Base-by-base conservation (phyloP, 2,329 filamentous ascomycete genomes). In the Chaetomium olivaceum region DNA sequence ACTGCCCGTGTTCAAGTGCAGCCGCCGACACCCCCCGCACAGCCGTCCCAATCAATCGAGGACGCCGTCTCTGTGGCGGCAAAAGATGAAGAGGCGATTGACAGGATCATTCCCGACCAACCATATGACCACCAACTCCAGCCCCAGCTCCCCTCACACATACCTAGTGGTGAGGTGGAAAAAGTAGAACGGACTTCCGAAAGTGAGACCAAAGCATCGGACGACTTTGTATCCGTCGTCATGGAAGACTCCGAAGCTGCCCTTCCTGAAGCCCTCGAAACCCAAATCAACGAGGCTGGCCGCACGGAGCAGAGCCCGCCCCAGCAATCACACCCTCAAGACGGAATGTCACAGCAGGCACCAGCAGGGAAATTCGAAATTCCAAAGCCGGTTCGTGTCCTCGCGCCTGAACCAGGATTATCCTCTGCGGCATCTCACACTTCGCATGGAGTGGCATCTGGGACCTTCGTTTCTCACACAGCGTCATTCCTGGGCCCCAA, bases 11-110 rank as follows among this genome's bases (percentile, higher is more conserved):
- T 48, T 9, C 31, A 67, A 23, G 64, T 56, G 12, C 65, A 68
- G 46, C 62, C 66, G 23, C 43, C 65, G 6, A 68, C 69, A 12
- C 67, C 70, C 4, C 58, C 64, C 19, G 62, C 63, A 16, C 62
- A 68, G 43, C 50, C 25, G 4, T 55, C 59, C 9, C 61, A 52
- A 25, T 31, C 61, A 50, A 50, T 66, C 39, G 62, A 67, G n/a
- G 46, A 65, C 19, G 36, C 61, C 8, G 58, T 67, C 14, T 61
- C 64, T 11, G 19, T 69, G 16, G 58, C 52, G 4, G 52, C 63
- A 1, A 64, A 67, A 29, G 57, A 23, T 52, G 57, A 63, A n/a
- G 66, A 63, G 36, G 51, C 51, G 8, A 62, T 64, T 51, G 65
- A 58, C 7, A 54, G 56, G 8, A 27, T 58, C 19, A 33, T 61